Evolutionary conservation across 164 flowering plant species (phyloP), one percentile per base, ranked within the genome.

Genomic region (Taxillus chinensis): DNA sequence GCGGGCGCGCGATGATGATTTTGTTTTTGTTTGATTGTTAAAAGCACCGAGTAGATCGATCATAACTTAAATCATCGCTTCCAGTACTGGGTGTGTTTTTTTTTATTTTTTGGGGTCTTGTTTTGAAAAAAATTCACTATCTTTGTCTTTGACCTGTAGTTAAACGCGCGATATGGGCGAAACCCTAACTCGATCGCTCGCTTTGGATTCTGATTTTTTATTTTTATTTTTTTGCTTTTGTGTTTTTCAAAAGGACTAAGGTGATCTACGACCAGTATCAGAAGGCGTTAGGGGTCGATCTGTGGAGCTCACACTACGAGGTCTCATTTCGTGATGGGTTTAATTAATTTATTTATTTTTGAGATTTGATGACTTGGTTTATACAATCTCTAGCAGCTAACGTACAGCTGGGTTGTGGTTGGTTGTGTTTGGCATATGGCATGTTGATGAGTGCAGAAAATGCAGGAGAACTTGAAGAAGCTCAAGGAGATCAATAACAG

Each of bases 291-390:
- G 80, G 73, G 2, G 54, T 63, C 55, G 81, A 79, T 72, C 73
- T 89, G 2, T 89, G 96, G 96, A 71, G 67, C 63, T 39, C 82
- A 7, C 86, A 86, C 46, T 86, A 85, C 59, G 79, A 83, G 87
- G 93, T 81, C 54, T 27, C 1, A 27, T n/a, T n/a, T n/a, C n/a
- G 27, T 27, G 27, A 27, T 27, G 27, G 55, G 37, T 55, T 27
- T 48, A 6, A 12, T 65, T 7, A 38, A n/a, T 52, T 17, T 13
- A 2, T 45, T 2, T 16, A 40, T 10, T 3, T 56, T 53, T 14
- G 50, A 7, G 27, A 39, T 37, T 4, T 12, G 48, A 5, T 12
- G 48, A 5, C 27, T 37, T 10, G n/a, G 7, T 49, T 16, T 59
- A 9, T 11, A 3, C 9, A 10, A 39, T 3, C 15, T 55, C n/a